Base-by-base conservation (phyloP, 768 basidiomycete genomes). In the Boletellus ananas region DNA sequence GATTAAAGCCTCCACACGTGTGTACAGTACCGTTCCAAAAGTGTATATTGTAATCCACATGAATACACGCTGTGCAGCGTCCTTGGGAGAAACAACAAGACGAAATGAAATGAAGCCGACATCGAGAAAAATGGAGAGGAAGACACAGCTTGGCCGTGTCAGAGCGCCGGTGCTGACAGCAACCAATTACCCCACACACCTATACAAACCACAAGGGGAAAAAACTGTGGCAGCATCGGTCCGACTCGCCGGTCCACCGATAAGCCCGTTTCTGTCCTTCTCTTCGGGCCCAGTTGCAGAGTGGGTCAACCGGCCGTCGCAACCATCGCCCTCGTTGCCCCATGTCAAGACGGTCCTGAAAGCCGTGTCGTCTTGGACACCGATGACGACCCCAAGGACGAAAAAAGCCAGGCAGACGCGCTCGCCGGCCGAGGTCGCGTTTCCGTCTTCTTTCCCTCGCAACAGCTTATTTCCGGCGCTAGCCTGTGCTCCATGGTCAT, bases 1-100 rank as follows among this genome's bases (percentile, higher is more conserved):
- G 51, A 61, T 58, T 58, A 58, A 57, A 6, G 47, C 41, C 34
- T 41, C 38, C 43, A 45, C 47, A 48, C 33, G 50, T n/a, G n/a
- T 16, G 17, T 38, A 36, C 10, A 14, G 41, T 55, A 38, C 17
- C 39, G 34, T 45, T 17, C 23, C 34, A n/a, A 23, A 31, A 29
- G 18, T 20, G 20, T 17, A 34, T 25, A 14, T 13, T 11, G 29
- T 3, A 9, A 29, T 29, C 11, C 29, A 29, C 29, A 10, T 10
- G 29, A 25, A 23, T 6, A 29, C 42, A 43, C 14, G 44, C 18
- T 47, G 21, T 36, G 16, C 5, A n/a, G 25, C 25, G 23, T 25
- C n/a, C 17, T 10, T 14, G 37, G 10, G 18, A 9, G 27, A 34
- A 18, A 23, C 38, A 35, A 16, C 34, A 44, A n/a, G 17, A 17